These are phyloP conservation scores for Dalbergia cochinchinensis DNA, from an alignment of 306 rosid species.

Conservation along the genomic window DNA sequence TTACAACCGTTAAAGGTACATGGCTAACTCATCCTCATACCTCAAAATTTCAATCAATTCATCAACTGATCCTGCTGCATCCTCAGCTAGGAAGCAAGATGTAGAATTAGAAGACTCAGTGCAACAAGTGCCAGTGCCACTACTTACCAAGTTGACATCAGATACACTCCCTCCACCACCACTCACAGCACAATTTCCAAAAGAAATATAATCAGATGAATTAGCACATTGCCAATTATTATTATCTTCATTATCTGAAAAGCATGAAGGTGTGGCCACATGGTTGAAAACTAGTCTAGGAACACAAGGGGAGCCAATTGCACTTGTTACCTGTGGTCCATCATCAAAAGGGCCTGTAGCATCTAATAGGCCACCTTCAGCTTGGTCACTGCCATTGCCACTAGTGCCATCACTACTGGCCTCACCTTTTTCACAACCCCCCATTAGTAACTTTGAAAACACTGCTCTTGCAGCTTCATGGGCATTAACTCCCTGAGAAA, in stretches of 20 bases:
- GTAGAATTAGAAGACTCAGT: constrained; percentile 29
- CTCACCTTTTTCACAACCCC: constrained; percentile 7
- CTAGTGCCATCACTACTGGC: constrained; percentile 1
- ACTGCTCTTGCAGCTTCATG: constrained; percentile 28
- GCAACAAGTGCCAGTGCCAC: background rate
- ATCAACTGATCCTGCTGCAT: background rate
- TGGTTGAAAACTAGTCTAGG: background rate
- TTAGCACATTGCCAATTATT: constrained; percentile 11
- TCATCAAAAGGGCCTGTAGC: no score
- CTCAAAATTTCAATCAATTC: constrained; percentile 1
- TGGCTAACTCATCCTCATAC: constrained; percentile 28
- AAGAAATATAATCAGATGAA: constrained; percentile 19
- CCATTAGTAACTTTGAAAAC: background rate
- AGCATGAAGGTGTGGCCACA: constrained; percentile 2
- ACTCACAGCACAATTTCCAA: constrained; percentile 8
- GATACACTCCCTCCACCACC: background rate
- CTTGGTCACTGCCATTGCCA: constrained; percentile 9
- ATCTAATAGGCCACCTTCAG: background rate
- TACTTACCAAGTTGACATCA: constrained; percentile 20
- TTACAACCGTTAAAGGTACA: constrained; percentile 29
- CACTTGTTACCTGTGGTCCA: no score
- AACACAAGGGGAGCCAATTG: background rate
- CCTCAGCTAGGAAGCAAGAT: constrained; percentile 8
- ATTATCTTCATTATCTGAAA: constrained; percentile 27
- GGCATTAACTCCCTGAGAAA: constrained; percentile 5